Evolutionary conservation across 495 filamentous ascomycete genomes (phyloP), one percentile per base, ranked within the genome.

Genomic region (Hypomontagnella submonticulosa): DNA sequence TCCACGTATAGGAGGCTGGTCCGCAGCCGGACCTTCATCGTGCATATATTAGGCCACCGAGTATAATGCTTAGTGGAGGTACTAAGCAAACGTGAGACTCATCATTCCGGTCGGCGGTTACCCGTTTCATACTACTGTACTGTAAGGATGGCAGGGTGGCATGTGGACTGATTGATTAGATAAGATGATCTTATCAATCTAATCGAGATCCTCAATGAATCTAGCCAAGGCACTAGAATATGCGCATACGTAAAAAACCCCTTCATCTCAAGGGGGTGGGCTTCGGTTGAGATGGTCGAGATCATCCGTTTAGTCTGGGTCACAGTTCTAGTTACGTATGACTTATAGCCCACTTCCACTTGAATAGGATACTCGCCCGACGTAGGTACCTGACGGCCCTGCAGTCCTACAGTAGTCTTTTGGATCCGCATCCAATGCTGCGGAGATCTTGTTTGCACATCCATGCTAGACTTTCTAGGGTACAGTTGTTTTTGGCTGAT

Each of bases 151-250:
- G n/a, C n/a, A n/a, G n/a, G n/a, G 36, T 23, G 30, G 44, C 42
- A 57, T 43, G 55, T 13, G 34, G 54, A 40, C 19, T 16, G 57
- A 41, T 57, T 47, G 58, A 63, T 60, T 53, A 68, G 66, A 64
- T 57, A 63, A 51, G 37, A 51, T 44, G 4, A 67, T 67, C 65
- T 67, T 67, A 67, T 67, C 63, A 67, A 67, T 67, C 65, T 65
- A 65, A 52, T 52, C 54, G 40, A n/a, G 23, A 27, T 42, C 10
- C 18, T 34, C 12, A 13, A 34, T 32, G 12, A 20, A 13, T 38
- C n/a, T 12, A 30, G 57, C 63, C 57, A 67, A 67, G 57, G 30
- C 64, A 5, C 64, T 62, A 57, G 34, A 30, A n/a, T 32, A 50
- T 56, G 51, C 51, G 36, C 6, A 42, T 56, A 66, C 44, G 46